phyloP scores from a whole-genome alignment of 306 rosid genomes.

The Castanea crenata region DNA sequence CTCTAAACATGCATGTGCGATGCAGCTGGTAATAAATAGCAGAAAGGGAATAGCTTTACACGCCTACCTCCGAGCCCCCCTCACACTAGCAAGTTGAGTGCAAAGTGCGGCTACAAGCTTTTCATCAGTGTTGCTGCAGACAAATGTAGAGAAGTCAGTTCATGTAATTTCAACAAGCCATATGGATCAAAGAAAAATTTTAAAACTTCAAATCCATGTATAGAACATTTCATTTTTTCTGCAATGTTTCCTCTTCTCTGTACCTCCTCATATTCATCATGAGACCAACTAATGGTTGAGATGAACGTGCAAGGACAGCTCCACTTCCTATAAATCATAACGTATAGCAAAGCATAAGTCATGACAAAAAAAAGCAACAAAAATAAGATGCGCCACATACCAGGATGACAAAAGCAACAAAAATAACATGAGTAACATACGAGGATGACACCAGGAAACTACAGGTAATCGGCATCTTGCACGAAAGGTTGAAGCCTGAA shows the following conservation, averaged over 20 bases:
- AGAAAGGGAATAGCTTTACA: background rate
- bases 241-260: slow-evolving; percentile 11
- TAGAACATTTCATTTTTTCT: background rate
- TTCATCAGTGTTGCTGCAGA: slow-evolving; percentile 81
- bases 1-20: too few relatives aligned
- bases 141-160: slow-evolving; percentile 15
- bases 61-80: slow-evolving; percentile 55
- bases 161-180: background rate
- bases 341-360: slow-evolving; percentile 16
- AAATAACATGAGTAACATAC: slow-evolving; percentile 37
- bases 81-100: slow-evolving; percentile 46
- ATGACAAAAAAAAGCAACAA: background rate
- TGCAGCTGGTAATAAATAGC: background rate
- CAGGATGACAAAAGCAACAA: slow-evolving; percentile 50
- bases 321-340: slow-evolving; percentile 62
- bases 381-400: slow-evolving; percentile 38
- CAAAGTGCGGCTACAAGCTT: slow-evolving; percentile 93
- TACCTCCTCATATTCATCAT: slow-evolving; percentile 99
- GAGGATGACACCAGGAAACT: slow-evolving; percentile 90
- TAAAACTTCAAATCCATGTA: background rate
- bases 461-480: slow-evolving; percentile 90
- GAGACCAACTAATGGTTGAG: slow-evolving; percentile 96
- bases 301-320: slow-evolving; percentile 97
- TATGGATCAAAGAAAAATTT: background rate
- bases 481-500: slow-evolving; percentile 82